These are phyloP conservation scores for Aspergillus niger DNA, from an alignment of 2,329 filamentous ascomycete genomes.

Conservation along the genomic window DNA sequence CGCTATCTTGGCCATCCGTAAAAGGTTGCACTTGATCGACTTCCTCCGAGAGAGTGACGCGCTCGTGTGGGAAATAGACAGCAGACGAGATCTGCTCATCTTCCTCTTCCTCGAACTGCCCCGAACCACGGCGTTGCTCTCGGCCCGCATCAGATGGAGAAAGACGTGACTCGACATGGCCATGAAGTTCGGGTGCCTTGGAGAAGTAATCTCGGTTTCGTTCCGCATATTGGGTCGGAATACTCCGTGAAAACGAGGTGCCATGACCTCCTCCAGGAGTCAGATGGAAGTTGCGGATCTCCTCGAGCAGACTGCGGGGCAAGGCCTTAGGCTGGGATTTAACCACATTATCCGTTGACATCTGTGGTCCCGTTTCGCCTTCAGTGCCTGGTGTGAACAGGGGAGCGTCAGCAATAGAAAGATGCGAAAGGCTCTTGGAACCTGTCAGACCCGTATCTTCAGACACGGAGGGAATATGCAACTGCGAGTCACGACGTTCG, in stretches of 20 bases:
- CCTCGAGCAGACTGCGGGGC: constrained; percentile 56
- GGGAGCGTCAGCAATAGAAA: constrained; percentile 27
- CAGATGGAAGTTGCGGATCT: constrained; percentile 59
- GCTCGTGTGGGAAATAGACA: constrained; percentile 65
- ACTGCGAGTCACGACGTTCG: constrained; percentile 18
- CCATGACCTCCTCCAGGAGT: constrained; percentile 50
- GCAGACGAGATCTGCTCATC: constrained; percentile 67
- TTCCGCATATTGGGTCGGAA: constrained; percentile 42
- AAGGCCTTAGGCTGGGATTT: constrained; percentile 39
- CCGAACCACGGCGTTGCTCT: constrained; percentile 25
- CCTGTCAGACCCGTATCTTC: constrained; percentile 25
- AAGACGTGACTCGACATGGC: constrained; percentile 16
- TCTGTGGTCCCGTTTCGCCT: constrained; percentile 12
- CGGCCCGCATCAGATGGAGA: constrained; percentile 26
- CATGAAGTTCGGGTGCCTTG: constrained; percentile 15
- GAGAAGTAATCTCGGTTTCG: constrained; percentile 33
- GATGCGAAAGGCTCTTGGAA: constrained; percentile 32
- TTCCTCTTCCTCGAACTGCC: constrained; percentile 55
- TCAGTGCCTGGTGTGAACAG: constrained; percentile 21
- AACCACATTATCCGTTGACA: constrained; percentile 24
- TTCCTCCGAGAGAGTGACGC: constrained; percentile 39
- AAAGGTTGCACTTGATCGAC: constrained; percentile 28
- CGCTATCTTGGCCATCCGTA: constrained; percentile 22
- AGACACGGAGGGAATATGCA: not conserved
- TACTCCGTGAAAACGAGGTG: constrained; percentile 48